A percentile compares a stretch with the other conserved stretches of the same genome.
phyloP scores from a whole-genome alignment of 225 moss, liverwort and hornwort species.

The Rhytidiadelphus loreus region DNA sequence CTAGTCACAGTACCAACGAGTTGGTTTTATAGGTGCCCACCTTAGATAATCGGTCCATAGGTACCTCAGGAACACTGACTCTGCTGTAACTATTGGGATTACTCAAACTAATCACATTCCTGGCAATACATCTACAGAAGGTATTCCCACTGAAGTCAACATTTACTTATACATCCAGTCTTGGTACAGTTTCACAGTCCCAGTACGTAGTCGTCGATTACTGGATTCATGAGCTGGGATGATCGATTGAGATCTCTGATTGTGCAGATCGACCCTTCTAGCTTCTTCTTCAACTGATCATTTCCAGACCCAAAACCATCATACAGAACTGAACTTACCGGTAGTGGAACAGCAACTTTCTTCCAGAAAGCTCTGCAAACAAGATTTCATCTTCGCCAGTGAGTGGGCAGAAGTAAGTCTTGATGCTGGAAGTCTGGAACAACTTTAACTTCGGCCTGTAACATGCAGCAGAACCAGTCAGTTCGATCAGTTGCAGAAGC shows the following conservation, averaged over 20 bases:
- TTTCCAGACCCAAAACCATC: background rate
- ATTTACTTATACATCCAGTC: background rate
- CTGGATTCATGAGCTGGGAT: background rate
- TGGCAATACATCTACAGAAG: background rate
- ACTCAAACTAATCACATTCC: background rate
- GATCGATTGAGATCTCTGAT: background rate
- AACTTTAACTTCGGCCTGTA: background rate
- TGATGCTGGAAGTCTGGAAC: background rate
- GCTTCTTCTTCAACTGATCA: background rate
- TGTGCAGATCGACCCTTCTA: background rate
- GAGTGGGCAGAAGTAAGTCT: background rate
- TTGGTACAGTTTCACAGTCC: background rate
- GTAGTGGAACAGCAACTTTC: background rate
- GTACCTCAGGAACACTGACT: background rate
- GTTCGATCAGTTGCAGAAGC: background rate
- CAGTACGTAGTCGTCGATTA: too few species aligned
- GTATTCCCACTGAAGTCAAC: background rate
- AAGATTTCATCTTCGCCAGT: background rate
- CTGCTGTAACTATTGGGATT: background rate
- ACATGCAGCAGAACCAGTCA: background rate
- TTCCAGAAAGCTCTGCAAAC: background rate
- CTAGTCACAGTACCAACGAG: background rate
- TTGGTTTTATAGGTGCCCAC: accelerated
- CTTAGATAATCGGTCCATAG: background rate
- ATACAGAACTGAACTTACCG: too few species aligned